Conservation (phyloP, 2,329 filamentous ascomycete genomes). For the Geosmithia flava region DNA sequence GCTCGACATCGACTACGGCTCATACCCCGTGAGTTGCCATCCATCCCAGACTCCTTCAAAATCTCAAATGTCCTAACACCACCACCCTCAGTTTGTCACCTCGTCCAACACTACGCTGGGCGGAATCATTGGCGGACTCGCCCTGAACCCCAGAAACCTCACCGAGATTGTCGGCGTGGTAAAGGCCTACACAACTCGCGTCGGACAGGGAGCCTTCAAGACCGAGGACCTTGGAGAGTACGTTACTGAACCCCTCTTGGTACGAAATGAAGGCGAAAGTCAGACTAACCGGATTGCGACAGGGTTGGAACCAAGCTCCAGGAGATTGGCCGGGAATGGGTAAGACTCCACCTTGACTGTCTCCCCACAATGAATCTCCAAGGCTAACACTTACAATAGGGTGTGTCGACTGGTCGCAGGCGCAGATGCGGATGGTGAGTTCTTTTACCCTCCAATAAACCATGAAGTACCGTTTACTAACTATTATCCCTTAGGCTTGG, state of each 20-base stretch:
- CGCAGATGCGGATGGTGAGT: constrained; percentile 40
- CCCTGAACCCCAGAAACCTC: constrained; percentile 47
- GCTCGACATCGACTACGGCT: constrained; percentile 49
- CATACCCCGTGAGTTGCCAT: constrained; percentile 1
- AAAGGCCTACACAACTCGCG: constrained; percentile 53
- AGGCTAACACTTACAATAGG: constrained; percentile 9
- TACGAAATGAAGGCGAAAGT: constrained; percentile 4
- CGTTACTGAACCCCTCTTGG: constrained; percentile 6
- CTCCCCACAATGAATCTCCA: background rate
- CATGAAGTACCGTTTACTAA: no score
- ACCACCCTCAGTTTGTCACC: constrained; percentile 1
- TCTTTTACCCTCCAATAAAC: no score
- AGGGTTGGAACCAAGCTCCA: constrained; percentile 31
- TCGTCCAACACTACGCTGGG: constrained; percentile 34
- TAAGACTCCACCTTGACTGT: constrained; percentile 5
- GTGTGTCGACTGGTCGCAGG: constrained; percentile 42
- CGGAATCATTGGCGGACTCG: constrained; percentile 51
- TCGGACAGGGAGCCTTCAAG: constrained; percentile 52
- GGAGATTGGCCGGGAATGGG: constrained; percentile 28
- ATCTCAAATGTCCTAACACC: background rate
- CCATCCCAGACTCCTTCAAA: background rate
- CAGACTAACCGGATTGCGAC: constrained; percentile 7
- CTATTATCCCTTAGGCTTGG: no score
- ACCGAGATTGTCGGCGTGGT: constrained; percentile 52
- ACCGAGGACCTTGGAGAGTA: constrained; percentile 40